Base-by-base conservation (phyloP, 192 early-diverging fungal species). In the Umbelopsis vinacea region DNA sequence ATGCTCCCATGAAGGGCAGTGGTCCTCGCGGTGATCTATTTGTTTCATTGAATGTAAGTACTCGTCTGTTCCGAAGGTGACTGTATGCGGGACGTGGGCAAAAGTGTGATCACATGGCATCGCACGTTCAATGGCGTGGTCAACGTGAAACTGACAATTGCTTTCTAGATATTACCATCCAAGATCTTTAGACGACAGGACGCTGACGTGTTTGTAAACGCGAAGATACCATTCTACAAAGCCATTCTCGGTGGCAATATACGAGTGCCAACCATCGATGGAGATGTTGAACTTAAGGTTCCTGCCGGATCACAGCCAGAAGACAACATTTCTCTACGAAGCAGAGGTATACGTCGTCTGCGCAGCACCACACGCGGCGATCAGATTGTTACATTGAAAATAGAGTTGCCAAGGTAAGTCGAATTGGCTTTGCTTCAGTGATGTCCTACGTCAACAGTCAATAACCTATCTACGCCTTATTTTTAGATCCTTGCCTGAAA, bases 271-370 rank as follows among this genome's bases (percentile, higher is more conserved):
- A 98, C 97, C 10, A 87, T 99, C 9, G 96, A 99, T 77, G 96
- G 97, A 37, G 94, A 97, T 72, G 95, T 98, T 1, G 96, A 99
- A 67, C 80, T 99, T 38, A 93, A 88, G 54, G 78, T 99, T 48
- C 90, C 90, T 21, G 66, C 90, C 11, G 96, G 96, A 46, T 89
- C 92, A 7, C 97, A 99, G 76, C 95, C 97, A 0, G 91, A 90
- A n/a, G 96, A 97, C 37, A 84, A 89, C 55, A 92, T 91, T 67
- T 76, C 88, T 19, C 79, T 99, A 77, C 86, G 91, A 71, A 85
- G 84, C 19, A 90, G 94, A 37, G 97, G 97, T 47, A 87, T 94
- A 21, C 81, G 83, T 45, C 81, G 84, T 40, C 47, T 94, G 50
- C 82, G 89, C 47, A 77, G 81, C 6, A 57, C 52, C 23, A 84